A percentile compares a stretch with the other conserved stretches of the same genome.
Evolutionary conservation across 2,329 filamentous ascomycete species (phyloP).

Genomic region (Rutstroemia sp.): DNA sequence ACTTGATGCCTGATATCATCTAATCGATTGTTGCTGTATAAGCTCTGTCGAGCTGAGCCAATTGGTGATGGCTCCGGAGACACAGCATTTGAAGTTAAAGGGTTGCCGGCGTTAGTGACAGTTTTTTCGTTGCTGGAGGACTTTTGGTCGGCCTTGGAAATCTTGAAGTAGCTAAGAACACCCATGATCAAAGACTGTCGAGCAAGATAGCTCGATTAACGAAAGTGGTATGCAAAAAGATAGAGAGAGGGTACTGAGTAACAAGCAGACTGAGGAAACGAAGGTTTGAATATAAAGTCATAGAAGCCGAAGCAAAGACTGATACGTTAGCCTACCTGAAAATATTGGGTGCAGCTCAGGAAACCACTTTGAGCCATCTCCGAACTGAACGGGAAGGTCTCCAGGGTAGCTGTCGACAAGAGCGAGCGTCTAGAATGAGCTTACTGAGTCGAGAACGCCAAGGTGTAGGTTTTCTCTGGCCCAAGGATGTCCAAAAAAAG

Average conservation of each 20-base stretch:
- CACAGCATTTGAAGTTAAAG: not conserved
- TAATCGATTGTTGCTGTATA: constrained; percentile 27
- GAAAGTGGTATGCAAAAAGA: constrained; percentile 4
- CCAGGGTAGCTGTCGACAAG: not conserved
- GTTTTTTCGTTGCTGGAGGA: constrained; percentile 4
- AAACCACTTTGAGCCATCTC: not conserved
- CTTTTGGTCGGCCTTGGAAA: constrained; percentile 3
- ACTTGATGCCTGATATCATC: constrained; percentile 75
- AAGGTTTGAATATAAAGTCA: constrained; percentile 7
- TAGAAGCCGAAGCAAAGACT: not conserved
- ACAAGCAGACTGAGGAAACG: constrained; percentile 1
- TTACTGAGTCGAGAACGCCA: too few species aligned
- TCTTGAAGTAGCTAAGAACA: constrained; percentile 8
- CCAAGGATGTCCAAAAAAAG: not conserved
- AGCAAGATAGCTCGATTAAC: constrained; percentile 5
- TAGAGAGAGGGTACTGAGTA: not conserved
- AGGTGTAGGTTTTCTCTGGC: not conserved
- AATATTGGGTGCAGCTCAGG: constrained; percentile 1
- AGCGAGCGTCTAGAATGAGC: not conserved
- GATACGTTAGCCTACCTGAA: not conserved
- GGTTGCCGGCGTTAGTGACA: not conserved
- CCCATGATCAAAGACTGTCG: constrained; percentile 2
- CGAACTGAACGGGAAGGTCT: not conserved
- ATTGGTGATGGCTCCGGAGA: not conserved
- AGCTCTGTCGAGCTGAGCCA: constrained; percentile 4